A percentile compares a stretch with the other conserved stretches of the same genome.
Evolutionary conservation across 2,329 filamentous ascomycete species (phyloP).

Genomic region (Monilinia aucupariae): DNA sequence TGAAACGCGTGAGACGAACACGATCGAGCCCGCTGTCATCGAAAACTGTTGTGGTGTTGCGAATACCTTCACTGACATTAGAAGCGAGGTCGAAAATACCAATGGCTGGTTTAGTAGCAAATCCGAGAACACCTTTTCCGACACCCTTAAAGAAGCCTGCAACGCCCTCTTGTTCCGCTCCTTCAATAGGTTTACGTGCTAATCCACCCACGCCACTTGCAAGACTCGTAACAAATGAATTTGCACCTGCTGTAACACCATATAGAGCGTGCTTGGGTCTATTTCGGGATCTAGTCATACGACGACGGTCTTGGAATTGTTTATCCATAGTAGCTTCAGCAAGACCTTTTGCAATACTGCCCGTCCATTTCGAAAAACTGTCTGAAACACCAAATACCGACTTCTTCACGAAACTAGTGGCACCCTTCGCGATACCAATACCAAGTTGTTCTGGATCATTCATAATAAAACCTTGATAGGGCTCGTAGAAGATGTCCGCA

Average conservation of each 20-base stretch:
- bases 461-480: conserved; percentile 95
- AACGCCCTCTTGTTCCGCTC: conserved; percentile 90
- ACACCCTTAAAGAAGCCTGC: conserved; percentile 96
- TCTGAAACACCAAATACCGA: conserved; percentile 96
- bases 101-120: conserved; percentile 96
- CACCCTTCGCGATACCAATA: conserved; percentile 90
- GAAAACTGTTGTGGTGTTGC: conserved; percentile 98
- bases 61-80: conserved; percentile 94
- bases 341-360: conserved; percentile 92
- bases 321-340: conserved; percentile 95
- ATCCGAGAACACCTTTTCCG: conserved; percentile 85
- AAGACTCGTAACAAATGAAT: conserved; percentile 86
- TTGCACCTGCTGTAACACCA: conserved; percentile 90
- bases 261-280: conserved; percentile 95
- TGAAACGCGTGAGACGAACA: conserved; percentile 87
- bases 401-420: conserved; percentile 96
- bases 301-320: conserved; percentile 93
- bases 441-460: conserved; percentile 88
- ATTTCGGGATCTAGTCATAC: conserved; percentile 89
- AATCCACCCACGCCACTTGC: conserved; percentile 91
- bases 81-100: conserved; percentile 95
- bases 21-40: conserved; percentile 91
- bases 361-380: conserved; percentile 96
- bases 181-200: conserved; percentile 88
- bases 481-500: conserved; percentile 98